These are phyloP conservation scores for Fraxinus xanthoxyloides DNA, from an alignment of 305 asterid species.

Conservation along the genomic window DNA sequence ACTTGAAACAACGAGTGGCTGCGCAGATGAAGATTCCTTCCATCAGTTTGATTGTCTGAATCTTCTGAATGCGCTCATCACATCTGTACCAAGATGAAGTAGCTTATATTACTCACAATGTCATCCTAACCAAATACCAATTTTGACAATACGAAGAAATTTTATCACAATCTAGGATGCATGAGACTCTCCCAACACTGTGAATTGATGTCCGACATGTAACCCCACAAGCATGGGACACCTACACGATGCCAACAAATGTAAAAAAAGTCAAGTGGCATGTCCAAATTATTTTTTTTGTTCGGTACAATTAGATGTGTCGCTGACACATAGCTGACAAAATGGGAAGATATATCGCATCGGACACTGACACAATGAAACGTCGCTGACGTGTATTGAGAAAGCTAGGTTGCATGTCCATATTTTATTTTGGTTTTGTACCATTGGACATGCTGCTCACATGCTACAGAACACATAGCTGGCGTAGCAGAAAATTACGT, in stretches of 20 bases:
- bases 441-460: background rate
- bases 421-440: background rate
- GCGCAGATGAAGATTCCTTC: constrained; percentile 85
- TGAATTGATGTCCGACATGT: background rate
- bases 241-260: background rate
- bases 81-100: constrained; percentile 53
- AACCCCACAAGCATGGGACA: background rate
- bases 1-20: constrained; percentile 91
- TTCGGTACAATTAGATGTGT: background rate
- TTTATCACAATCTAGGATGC: background rate
- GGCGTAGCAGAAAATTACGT: background rate
- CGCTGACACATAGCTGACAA: background rate
- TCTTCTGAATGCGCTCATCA: constrained; percentile 87
- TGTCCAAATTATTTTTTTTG: background rate
- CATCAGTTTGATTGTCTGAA: constrained; percentile 94
- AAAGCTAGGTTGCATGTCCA: background rate
- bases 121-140: constrained; percentile 12
- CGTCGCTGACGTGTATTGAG: background rate
- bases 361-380: background rate
- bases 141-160: background rate
- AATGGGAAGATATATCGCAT: background rate
- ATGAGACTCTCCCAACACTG: background rate
- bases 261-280: background rate
- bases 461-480: background rate
- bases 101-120: background rate